Evolutionary conservation across 169 alveolate species (phyloP).

Genomic region (Cryptosporidium xiaoi): DNA sequence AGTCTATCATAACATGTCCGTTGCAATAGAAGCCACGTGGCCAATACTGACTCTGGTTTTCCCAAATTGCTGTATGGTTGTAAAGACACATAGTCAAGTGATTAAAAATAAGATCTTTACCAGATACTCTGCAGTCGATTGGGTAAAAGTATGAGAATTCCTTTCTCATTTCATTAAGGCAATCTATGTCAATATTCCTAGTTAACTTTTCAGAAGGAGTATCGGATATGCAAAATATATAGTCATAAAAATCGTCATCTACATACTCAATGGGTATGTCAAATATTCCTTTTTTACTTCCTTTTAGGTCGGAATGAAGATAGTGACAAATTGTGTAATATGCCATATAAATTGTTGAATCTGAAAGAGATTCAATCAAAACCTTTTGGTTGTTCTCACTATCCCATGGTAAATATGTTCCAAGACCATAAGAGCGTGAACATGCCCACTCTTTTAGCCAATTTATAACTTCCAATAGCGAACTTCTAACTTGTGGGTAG

Average conservation of each 20-base stretch:
- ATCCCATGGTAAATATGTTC: slow-evolving; percentile 96
- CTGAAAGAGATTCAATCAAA: slow-evolving; percentile 97
- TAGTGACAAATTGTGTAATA: slow-evolving; percentile 98
- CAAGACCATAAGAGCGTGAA: slow-evolving; percentile 98
- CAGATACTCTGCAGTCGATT: slow-evolving; percentile 93
- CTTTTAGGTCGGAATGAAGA: slow-evolving; percentile 92
- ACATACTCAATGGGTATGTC: slow-evolving; percentile 90
- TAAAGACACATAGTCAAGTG: slow-evolving; percentile 98
- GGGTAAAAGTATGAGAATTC: slow-evolving; percentile 96
- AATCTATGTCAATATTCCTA: slow-evolving; percentile 79
- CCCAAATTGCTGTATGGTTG: slow-evolving; percentile 99
- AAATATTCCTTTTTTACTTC: slow-evolving; percentile 87
- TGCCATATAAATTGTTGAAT: slow-evolving; percentile 99
- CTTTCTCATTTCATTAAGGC: slow-evolving; percentile 86
- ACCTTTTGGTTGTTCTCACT: slow-evolving; percentile 83
- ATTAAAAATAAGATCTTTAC: slow-evolving; percentile 98
- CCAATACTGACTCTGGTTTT: slow-evolving; percentile 81
- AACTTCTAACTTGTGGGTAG: slow-evolving; percentile 77
- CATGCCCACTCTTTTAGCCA: slow-evolving; percentile 94
- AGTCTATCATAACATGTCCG: slow-evolving; percentile 96
- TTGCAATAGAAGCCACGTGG: slow-evolving; percentile 94
- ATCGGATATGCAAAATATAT: slow-evolving; percentile 89
- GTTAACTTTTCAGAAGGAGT: slow-evolving; percentile 82
- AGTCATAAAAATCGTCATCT: slow-evolving; percentile 95
- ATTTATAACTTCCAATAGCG: slow-evolving; percentile 76